These are phyloP conservation scores for Diaporthe citrichinensis DNA, from an alignment of 2,329 filamentous ascomycete genomes.

Conservation along the genomic window DNA sequence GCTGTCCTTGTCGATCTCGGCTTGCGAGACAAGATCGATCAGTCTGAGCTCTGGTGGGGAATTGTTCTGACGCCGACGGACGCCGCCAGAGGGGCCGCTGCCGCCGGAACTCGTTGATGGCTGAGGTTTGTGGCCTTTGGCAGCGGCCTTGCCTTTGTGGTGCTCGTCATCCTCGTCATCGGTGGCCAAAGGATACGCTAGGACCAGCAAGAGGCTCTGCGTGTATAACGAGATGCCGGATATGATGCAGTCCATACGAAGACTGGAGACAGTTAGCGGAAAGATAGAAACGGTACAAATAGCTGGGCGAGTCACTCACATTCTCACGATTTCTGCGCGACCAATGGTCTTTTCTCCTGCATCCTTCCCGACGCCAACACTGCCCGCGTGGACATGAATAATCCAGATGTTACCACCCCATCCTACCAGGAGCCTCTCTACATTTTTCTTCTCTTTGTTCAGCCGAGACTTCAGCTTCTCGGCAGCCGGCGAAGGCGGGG, in stretches of 20 bases:
- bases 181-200: constrained; percentile 88
- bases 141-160: constrained; percentile 50
- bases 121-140: constrained; percentile 57
- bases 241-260: constrained; percentile 97
- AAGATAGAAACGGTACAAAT: background rate
- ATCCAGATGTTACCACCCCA: constrained; percentile 99
- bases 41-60: constrained; percentile 90
- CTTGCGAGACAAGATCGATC: constrained; percentile 89
- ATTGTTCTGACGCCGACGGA: constrained; percentile 81
- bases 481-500: constrained; percentile 59
- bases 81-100: constrained; percentile 74
- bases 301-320: constrained; percentile 69
- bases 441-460: constrained; percentile 60
- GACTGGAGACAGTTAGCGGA: constrained; percentile 63
- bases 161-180: constrained; percentile 72
- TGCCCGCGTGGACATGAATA: constrained; percentile 87
- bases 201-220: constrained; percentile 88
- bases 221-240: constrained; percentile 98
- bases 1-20: constrained; percentile 89
- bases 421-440: constrained; percentile 89
- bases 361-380: constrained; percentile 75
- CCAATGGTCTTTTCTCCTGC: constrained; percentile 80
- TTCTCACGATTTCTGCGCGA: constrained; percentile 90
- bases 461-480: constrained; percentile 65
- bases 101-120: constrained; percentile 63